These are phyloP conservation scores for Casuarina cunninghamiana DNA, from an alignment of 306 rosid genomes.

Conservation along the genomic window DNA sequence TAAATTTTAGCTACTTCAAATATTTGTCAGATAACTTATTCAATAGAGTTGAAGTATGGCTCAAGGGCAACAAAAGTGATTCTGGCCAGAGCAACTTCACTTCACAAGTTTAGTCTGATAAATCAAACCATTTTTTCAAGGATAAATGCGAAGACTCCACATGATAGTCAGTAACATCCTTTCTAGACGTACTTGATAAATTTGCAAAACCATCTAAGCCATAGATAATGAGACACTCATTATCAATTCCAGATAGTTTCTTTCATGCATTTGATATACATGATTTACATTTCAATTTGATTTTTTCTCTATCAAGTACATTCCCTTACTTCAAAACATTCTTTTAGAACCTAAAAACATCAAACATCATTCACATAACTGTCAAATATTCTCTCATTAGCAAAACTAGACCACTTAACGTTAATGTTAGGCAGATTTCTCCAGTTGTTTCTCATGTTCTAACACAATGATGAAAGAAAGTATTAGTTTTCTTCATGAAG, in stretches of 20 bases:
- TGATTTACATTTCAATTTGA: neutral
- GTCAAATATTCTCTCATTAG: no score
- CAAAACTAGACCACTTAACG: no score
- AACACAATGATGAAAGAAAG: neutral
- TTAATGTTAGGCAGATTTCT: no score
- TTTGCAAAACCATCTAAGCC: no score
- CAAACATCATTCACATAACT: neutral
- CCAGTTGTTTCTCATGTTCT: no score
- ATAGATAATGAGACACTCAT: neutral
- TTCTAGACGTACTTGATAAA: no score
- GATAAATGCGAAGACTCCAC: neutral
- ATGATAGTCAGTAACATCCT: no score
- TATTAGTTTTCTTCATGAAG: neutral
- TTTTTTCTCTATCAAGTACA: neutral
- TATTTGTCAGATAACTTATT: neutral
- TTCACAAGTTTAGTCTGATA: neutral
- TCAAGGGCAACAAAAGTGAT: neutral
- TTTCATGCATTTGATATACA: neutral
- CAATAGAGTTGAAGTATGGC: neutral
- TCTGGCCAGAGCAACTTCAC: neutral
- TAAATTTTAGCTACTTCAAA: neutral
- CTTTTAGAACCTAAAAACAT: neutral
- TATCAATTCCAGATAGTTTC: neutral
- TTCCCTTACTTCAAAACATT: neutral
- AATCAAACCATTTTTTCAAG: neutral